These are phyloP conservation scores for Glycyrrhiza uralensis DNA, from an alignment of 306 rosid genomes.

Conservation along the genomic window DNA sequence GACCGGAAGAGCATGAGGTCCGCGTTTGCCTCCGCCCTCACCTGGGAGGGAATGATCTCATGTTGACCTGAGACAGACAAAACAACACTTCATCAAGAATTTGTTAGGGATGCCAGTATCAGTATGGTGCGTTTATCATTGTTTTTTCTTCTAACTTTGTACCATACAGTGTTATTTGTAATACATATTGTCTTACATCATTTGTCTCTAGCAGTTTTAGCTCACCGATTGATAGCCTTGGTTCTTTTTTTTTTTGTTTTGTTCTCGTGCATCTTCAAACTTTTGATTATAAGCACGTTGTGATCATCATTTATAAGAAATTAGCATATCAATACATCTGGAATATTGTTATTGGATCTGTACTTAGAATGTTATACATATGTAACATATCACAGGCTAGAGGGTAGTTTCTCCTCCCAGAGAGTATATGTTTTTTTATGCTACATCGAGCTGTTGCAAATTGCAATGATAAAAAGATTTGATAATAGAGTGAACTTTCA, in stretches of 20 bases:
- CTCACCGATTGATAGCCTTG: constrained; percentile 27
- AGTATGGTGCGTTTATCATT: constrained; percentile 29
- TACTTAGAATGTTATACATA: not conserved
- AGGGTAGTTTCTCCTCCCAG: not conserved
- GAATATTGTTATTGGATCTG: not conserved
- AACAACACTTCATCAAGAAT: not conserved
- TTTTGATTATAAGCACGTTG: constrained; percentile 21
- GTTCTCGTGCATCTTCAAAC: constrained; percentile 31
- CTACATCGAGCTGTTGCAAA: not conserved
- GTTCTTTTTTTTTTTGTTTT: constrained; percentile 36
- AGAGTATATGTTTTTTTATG: not conserved
- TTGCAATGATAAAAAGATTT: not conserved
- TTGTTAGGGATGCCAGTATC: constrained; percentile 40
- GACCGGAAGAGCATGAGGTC: constrained; percentile 94
- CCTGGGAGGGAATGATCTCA: constrained; percentile 76
- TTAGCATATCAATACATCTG: not conserved
- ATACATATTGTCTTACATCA: constrained; percentile 10
- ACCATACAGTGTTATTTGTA: constrained; percentile 31
- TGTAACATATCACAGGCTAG: not conserved
- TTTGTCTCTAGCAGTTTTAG: constrained; percentile 30
- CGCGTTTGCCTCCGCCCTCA: constrained; percentile 93
- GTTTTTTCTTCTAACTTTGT: constrained; percentile 33
- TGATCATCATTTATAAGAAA: constrained; percentile 13
- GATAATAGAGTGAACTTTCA: not conserved
- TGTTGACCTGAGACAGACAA: constrained; percentile 57